These are phyloP conservation scores for Beauveria australis DNA, from an alignment of 2,329 filamentous ascomycete species.

Conservation along the genomic window DNA sequence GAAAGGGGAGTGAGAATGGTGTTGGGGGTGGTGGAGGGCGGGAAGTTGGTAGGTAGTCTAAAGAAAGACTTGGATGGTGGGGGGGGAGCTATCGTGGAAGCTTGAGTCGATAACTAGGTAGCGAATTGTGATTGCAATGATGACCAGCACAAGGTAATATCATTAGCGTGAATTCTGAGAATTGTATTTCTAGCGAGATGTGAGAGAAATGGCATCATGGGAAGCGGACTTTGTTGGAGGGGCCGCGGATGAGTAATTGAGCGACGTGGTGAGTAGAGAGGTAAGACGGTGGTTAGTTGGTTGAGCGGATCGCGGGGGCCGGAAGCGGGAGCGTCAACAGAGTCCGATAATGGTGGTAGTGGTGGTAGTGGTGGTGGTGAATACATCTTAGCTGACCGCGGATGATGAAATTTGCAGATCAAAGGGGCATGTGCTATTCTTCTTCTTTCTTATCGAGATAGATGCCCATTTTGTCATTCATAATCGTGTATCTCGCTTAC, in stretches of 20 bases:
- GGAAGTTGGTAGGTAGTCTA: too few species aligned
- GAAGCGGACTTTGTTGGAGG: not conserved
- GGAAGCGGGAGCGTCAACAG: not conserved
- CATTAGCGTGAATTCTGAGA: not conserved
- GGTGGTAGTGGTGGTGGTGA: not conserved
- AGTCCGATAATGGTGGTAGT: not conserved
- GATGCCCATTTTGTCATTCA: too few species aligned
- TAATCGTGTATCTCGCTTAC: too few species aligned
- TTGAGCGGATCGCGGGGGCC: not conserved
- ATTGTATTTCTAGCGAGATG: not conserved
- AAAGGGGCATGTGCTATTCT: too few species aligned
- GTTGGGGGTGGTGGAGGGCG: not conserved
- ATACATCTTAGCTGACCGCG: too few species aligned
- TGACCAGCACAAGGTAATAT: not conserved
- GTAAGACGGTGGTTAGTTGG: not conserved
- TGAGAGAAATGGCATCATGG: not conserved
- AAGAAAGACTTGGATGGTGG: not conserved
- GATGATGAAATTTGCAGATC: too few species aligned
- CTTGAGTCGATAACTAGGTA: not conserved
- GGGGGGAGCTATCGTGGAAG: not conserved
- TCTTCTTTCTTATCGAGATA: too few species aligned
- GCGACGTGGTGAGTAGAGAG: not conserved
- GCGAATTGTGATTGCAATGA: not conserved
- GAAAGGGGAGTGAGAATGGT: not conserved
- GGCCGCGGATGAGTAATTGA: conserved; percentile 1